Percentiles rank a stretch among this genome's conserved stretches.
These are phyloP conservation scores for Monosporozyma aerobia DNA, from an alignment of 805 yeast species.

Conservation along the genomic window DNA sequence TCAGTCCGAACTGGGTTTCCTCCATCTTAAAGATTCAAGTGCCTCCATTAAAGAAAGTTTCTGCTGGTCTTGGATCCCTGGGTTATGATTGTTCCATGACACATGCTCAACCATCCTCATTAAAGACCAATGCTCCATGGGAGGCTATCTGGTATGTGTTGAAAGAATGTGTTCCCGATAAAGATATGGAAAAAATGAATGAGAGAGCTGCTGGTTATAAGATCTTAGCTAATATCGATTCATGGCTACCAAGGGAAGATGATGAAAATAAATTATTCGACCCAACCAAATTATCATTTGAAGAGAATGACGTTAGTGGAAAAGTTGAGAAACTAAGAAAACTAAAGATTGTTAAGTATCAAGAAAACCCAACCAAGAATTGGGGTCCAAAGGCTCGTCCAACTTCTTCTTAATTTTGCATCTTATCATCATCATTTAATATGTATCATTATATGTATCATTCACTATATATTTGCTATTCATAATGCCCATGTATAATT, in stretches of 20 bases:
- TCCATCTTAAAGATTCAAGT: constrained; percentile 73
- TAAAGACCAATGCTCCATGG: constrained; percentile 90
- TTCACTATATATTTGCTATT: neutral
- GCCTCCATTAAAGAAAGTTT: constrained; percentile 63
- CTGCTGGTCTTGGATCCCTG: constrained; percentile 73
- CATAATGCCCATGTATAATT: no score
- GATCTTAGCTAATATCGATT: constrained; percentile 36
- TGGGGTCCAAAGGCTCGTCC: constrained; percentile 98
- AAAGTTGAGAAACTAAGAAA: constrained; percentile 54
- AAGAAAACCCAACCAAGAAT: constrained; percentile 83
- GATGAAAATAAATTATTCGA: constrained; percentile 22
- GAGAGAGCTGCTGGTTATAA: constrained; percentile 50
- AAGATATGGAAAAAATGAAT: constrained; percentile 32
- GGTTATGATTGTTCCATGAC: constrained; percentile 80
- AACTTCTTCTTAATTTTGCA: constrained; percentile 1
- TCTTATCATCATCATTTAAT: neutral
- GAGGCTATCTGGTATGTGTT: constrained; percentile 64
- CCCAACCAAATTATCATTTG: constrained; percentile 39
- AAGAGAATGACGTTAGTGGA: constrained; percentile 47
- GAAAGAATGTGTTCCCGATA: constrained; percentile 47
- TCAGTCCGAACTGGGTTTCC: constrained; percentile 68
- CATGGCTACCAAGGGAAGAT: constrained; percentile 13
- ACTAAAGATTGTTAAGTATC: constrained; percentile 77
- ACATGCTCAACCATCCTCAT: constrained; percentile 76
- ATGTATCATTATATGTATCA: neutral